Percentiles rank a stretch among this genome's conserved stretches.
Evolutionary conservation across 805 yeast genomes (phyloP).

Genomic region (Sungouiozyma intestinalis): DNA sequence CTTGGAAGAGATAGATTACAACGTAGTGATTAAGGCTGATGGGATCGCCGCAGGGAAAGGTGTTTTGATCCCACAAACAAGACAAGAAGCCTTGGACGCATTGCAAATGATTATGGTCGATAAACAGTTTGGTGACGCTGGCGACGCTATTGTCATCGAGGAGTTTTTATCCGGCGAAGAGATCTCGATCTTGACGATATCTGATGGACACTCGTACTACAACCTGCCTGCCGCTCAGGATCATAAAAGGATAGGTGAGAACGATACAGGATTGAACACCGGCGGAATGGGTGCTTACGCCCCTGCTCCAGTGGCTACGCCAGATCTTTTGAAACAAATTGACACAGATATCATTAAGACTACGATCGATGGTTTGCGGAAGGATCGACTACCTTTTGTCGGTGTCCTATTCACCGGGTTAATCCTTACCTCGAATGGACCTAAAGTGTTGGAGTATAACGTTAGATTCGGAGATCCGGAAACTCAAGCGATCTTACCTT

Average conservation of each 20-base stretch:
- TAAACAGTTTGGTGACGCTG: slow-evolving; percentile 85
- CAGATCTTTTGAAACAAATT: slow-evolving; percentile 57
- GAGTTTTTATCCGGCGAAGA: slow-evolving; percentile 96
- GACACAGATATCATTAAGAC: slow-evolving; percentile 74
- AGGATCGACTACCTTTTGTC: slow-evolving; percentile 88
- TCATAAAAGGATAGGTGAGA: slow-evolving; percentile 90
- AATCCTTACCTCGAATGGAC: slow-evolving; percentile 80
- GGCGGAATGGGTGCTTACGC: slow-evolving; percentile 99
- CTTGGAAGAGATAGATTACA: slow-evolving; percentile 42
- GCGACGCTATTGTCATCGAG: slow-evolving; percentile 90
- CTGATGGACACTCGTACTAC: slow-evolving; percentile 86
- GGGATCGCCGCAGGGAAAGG: slow-evolving; percentile 99
- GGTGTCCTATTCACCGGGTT: slow-evolving; percentile 94
- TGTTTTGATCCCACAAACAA: slow-evolving; percentile 78
- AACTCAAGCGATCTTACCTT: slow-evolving; percentile 90
- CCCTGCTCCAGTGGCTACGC: slow-evolving; percentile 93
- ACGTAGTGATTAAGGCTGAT: slow-evolving; percentile 89
- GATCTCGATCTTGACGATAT: slow-evolving; percentile 79
- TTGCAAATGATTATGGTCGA: slow-evolving; percentile 82
- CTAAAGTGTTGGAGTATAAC: slow-evolving; percentile 92
- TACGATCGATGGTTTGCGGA: slow-evolving; percentile 91
- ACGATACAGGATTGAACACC: slow-evolving; percentile 89
- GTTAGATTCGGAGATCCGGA: slow-evolving; percentile 99
- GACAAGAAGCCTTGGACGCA: slow-evolving; percentile 77
- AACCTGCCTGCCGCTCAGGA: slow-evolving; percentile 97